phyloP scores from a whole-genome alignment of 2,329 filamentous ascomycete species.

The Calonectria ilicicola region DNA sequence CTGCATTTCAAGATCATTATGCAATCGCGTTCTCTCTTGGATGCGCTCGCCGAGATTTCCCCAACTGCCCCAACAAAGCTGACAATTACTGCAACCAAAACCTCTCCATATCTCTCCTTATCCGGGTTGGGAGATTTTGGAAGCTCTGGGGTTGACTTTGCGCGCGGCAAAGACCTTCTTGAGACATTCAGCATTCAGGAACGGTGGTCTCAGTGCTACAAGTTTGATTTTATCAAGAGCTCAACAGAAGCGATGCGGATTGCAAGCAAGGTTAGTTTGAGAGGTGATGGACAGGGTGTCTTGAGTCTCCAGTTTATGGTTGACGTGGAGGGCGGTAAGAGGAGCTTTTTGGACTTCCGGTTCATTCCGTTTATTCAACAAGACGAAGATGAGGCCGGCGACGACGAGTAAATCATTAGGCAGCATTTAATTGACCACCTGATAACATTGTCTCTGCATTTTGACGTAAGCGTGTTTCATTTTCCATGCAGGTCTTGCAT shows the following conservation, averaged over 20 bases:
- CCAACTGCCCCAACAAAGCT: slow-evolving; percentile 79
- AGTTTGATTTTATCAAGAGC: slow-evolving; percentile 87
- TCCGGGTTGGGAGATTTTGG: slow-evolving; percentile 70
- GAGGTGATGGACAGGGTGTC: slow-evolving; percentile 89
- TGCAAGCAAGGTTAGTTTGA: slow-evolving; percentile 90
- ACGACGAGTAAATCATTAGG: slow-evolving; percentile 16
- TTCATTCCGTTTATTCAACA: slow-evolving; percentile 80
- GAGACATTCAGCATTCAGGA: slow-evolving; percentile 78
- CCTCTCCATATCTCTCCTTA: slow-evolving; percentile 79
- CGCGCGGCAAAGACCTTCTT: slow-evolving; percentile 73
- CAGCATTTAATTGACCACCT: not conserved
- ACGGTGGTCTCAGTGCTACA: slow-evolving; percentile 79
- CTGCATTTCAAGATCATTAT: slow-evolving; percentile 95
- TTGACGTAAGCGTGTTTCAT: not conserved
- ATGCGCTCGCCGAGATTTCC: slow-evolving; percentile 77
- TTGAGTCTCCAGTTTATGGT: slow-evolving; percentile 97
- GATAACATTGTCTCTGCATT: not conserved
- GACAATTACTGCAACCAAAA: slow-evolving; percentile 73
- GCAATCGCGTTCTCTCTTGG: slow-evolving; percentile 79
- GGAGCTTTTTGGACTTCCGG: slow-evolving; percentile 85
- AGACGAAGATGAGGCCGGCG: slow-evolving; percentile 55
- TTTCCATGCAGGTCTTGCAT: not conserved
- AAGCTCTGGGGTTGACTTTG: slow-evolving; percentile 75
- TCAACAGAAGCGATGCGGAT: slow-evolving; percentile 93
- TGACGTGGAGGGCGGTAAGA: slow-evolving; percentile 77